A percentile compares a stretch with the other conserved stretches of the same genome.
Evolutionary conservation across 306 rosid species (phyloP).

Genomic region (Quercus wislizeni): DNA sequence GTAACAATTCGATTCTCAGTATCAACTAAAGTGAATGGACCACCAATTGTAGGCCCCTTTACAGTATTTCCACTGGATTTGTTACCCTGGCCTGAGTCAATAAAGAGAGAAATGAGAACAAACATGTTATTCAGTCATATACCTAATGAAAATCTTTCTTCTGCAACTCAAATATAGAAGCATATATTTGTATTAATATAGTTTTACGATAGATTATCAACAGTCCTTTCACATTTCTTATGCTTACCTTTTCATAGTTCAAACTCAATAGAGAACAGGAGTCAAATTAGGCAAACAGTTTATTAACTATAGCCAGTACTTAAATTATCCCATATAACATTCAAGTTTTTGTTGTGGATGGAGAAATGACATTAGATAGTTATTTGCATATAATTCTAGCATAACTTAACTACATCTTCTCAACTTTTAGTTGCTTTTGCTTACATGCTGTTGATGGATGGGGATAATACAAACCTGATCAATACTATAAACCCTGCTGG

Average conservation of each 20-base stretch:
- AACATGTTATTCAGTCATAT: neutral
- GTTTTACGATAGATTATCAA: neutral
- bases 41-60: conserved; percentile 75
- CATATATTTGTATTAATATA: neutral
- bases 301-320: neutral
- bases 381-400: neutral
- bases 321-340: neutral
- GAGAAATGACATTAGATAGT: neutral
- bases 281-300: neutral
- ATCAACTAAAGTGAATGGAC: conserved; percentile 76
- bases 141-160: neutral
- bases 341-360: neutral
- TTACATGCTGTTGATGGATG: neutral
- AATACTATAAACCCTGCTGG: neutral
- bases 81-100: conserved; percentile 56
- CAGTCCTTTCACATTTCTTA: conserved; percentile 3
- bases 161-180: neutral
- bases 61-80: conserved; percentile 16
- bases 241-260: neutral
- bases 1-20: conserved; percentile 59
- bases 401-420: neutral
- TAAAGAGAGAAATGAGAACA: conserved; percentile 17
- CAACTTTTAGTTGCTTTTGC: neutral
- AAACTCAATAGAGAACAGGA: neutral
- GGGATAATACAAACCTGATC: neutral